These are phyloP conservation scores for Thelonectria blattea DNA, from an alignment of 2,329 filamentous ascomycete genomes.

Conservation along the genomic window DNA sequence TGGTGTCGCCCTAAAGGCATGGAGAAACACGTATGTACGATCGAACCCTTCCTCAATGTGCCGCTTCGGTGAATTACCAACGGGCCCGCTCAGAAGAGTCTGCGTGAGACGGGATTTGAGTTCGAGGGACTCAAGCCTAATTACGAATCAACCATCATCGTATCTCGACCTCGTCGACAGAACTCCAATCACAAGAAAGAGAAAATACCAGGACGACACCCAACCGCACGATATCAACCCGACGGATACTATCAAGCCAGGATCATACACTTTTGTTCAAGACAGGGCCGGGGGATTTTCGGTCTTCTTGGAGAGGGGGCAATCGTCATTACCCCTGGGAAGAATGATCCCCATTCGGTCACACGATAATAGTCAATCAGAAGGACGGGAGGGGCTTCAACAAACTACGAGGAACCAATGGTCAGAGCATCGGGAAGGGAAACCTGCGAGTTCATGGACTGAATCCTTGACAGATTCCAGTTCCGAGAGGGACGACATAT, in stretches of 20 bases:
- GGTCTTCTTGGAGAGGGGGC: neutral
- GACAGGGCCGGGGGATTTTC: neutral
- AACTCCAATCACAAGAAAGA: neutral
- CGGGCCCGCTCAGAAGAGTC: neutral
- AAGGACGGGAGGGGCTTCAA: too few species aligned
- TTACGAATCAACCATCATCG: neutral
- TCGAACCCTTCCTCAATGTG: neutral
- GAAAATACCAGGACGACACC: too few species aligned
- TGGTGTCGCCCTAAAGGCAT: neutral
- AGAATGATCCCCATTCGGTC: neutral
- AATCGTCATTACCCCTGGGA: neutral
- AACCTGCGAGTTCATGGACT: neutral
- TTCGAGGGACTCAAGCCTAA: neutral
- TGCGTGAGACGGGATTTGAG: neutral
- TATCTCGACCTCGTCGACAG: neutral
- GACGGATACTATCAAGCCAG: neutral
- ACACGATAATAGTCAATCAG: too few species aligned
- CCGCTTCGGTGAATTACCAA: neutral
- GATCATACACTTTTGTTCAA: neutral
- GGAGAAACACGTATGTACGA: conserved; percentile 1
- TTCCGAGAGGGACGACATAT: neutral
- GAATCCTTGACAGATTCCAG: neutral
- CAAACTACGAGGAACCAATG: neutral
- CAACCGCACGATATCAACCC: neutral
- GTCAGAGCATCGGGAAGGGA: too few species aligned